Evolutionary conservation across 495 filamentous ascomycete genomes (phyloP).

Genomic region (Pseudoneurospora amorphoporcata): DNA sequence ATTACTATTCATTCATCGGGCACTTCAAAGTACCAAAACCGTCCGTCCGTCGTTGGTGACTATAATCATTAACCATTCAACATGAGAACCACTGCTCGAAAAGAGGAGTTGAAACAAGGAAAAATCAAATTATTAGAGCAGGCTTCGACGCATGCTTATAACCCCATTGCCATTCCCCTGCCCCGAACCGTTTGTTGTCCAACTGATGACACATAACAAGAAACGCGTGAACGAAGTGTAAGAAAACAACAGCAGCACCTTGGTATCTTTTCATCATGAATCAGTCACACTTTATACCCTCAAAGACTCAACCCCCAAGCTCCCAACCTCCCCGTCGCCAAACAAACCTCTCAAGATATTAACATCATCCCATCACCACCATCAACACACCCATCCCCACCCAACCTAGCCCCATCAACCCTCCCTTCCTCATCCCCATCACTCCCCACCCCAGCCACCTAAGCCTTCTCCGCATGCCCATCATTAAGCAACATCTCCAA

Average conservation of each 20-base stretch:
- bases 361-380: background rate
- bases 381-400: background rate
- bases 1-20: background rate
- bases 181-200: background rate
- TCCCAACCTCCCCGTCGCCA: background rate
- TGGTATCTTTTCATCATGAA: background rate
- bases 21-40: background rate
- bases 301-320: background rate
- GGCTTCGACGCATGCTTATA: background rate
- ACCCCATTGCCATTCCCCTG: background rate
- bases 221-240: background rate
- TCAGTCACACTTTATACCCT: background rate
- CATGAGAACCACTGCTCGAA: background rate
- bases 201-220: background rate
- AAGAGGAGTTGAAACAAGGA: background rate
- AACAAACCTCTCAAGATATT: background rate
- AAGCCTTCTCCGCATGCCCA: constrained; percentile 66
- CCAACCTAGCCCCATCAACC: background rate
- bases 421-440: background rate
- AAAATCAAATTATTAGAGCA: background rate
- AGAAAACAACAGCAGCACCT: background rate
- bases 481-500: constrained; percentile 91
- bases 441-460: background rate
- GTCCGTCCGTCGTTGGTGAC: background rate
- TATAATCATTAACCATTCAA: background rate